phyloP scores from a whole-genome alignment of 495 filamentous ascomycete species.

The Penicillium tannophilum region DNA sequence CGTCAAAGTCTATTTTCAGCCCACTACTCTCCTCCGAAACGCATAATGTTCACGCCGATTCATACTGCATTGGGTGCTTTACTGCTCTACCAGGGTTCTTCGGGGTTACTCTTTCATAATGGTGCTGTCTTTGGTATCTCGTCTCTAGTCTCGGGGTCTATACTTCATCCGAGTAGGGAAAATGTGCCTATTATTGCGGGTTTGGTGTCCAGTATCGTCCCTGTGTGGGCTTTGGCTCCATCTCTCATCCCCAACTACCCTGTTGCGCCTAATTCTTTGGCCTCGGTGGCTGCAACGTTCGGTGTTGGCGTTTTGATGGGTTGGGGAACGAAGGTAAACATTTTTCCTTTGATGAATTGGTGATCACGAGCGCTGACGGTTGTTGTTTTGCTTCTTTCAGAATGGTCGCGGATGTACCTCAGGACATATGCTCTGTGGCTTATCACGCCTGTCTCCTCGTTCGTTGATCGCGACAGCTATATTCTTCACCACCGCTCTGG shows the following conservation, averaged over 20 bases:
- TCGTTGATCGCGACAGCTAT: constrained; percentile 54
- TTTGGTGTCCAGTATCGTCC: constrained; percentile 44
- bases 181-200: constrained; percentile 54
- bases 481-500: constrained; percentile 56
- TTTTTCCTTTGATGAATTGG: neutral
- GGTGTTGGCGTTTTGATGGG: constrained; percentile 52
- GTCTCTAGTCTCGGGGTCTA: constrained; percentile 44
- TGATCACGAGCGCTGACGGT: constrained; percentile 8
- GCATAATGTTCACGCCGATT: constrained; percentile 60
- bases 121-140: constrained; percentile 59
- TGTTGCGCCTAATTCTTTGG: constrained; percentile 32
- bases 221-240: constrained; percentile 43
- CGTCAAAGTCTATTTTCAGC: constrained; percentile 18
- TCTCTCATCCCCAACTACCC: constrained; percentile 49
- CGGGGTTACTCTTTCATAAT: constrained; percentile 55
- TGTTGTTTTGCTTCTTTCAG: constrained; percentile 23
- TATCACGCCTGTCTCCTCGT: constrained; percentile 53
- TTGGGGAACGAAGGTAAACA: constrained; percentile 57
- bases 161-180: constrained; percentile 39
- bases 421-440: constrained; percentile 63
- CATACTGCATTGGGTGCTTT: constrained; percentile 58
- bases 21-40: constrained; percentile 11
- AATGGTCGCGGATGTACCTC: constrained; percentile 59
- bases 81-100: constrained; percentile 56
- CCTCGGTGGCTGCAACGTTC: constrained; percentile 37